Conservation (phyloP, 164 flowering plant species). For the Chimonanthus salicifolius region DNA sequence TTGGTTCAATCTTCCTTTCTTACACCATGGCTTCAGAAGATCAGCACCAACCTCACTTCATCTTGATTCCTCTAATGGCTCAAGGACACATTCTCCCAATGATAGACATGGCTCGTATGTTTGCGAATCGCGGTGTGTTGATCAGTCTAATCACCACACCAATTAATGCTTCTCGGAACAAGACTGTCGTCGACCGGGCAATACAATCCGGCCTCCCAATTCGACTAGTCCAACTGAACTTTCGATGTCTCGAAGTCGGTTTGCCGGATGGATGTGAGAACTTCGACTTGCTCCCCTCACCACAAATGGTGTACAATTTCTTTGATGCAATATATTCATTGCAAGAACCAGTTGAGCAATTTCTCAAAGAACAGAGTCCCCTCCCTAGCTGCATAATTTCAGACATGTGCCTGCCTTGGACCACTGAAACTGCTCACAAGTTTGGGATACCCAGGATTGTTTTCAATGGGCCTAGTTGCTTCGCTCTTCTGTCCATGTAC, state of each 20-base stretch:
- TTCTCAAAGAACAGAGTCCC: conserved; percentile 18
- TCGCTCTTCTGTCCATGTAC: conserved; percentile 17
- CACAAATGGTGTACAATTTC: conserved; percentile 21
- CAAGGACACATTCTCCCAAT: conserved; percentile 32
- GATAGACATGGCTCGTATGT: conserved; percentile 49
- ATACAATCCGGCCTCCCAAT: conserved; percentile 21
- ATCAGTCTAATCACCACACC: conserved; percentile 55
- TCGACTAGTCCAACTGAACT: conserved; percentile 17
- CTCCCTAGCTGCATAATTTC: conserved; percentile 40
- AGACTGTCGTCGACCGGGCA: conserved; percentile 15
- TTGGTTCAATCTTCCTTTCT: background rate
- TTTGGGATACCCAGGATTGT: conserved; percentile 42
- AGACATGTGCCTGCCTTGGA: conserved; percentile 36
- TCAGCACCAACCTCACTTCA: conserved; percentile 13
- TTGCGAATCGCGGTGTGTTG: conserved; percentile 28
- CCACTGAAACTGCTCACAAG: conserved; percentile 22
- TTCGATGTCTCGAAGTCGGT: conserved; percentile 34
- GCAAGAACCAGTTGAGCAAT: conserved; percentile 29
- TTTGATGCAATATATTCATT: conserved; percentile 23
- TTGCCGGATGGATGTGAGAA: conserved; percentile 52
- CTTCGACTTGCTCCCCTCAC: conserved; percentile 30
- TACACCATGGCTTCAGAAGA: conserved; percentile 4
- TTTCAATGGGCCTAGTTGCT: conserved; percentile 35
- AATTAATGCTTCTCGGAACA: conserved; percentile 24
- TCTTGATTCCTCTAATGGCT: conserved; percentile 26